Conservation (phyloP, 139 green algal species). For the Ostreobium quekettii region DNA sequence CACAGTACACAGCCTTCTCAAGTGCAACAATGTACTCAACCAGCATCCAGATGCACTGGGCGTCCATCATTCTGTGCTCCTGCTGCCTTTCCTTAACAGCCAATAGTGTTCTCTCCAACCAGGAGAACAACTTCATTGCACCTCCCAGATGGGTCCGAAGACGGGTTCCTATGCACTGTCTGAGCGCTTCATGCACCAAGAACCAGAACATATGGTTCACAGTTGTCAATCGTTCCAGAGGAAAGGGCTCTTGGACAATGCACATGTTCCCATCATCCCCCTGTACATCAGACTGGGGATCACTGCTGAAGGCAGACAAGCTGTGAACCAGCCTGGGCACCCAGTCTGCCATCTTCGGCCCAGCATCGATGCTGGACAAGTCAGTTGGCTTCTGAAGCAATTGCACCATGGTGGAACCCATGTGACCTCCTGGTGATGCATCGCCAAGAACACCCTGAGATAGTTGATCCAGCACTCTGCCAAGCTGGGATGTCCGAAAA, state of each 20-base stretch:
- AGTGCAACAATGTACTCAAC: slow-evolving; percentile 38
- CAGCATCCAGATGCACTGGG: slow-evolving; percentile 19
- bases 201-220: slow-evolving; percentile 21
- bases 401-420: too few relatives aligned
- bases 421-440: too few relatives aligned
- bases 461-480: too few relatives aligned
- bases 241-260: background rate
- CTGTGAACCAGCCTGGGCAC: too few relatives aligned
- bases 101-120: slow-evolving; percentile 51
- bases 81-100: slow-evolving; percentile 19
- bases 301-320: too few relatives aligned
- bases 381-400: too few relatives aligned
- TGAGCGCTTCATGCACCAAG: slow-evolving; percentile 44
- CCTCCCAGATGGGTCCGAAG: slow-evolving; percentile 61
- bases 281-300: too few relatives aligned
- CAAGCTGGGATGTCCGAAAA: too few relatives aligned
- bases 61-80: slow-evolving; percentile 7
- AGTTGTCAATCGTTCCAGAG: background rate
- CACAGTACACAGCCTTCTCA: slow-evolving; percentile 25
- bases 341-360: too few relatives aligned
- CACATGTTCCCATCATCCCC: too few relatives aligned
- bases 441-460: too few relatives aligned
- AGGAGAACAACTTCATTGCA: slow-evolving; percentile 55
- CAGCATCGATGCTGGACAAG: too few relatives aligned
- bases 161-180: slow-evolving; percentile 31